These are phyloP conservation scores for Colletotrichum sp. DNA, from an alignment of 2,329 filamentous ascomycete genomes.

Conservation along the genomic window DNA sequence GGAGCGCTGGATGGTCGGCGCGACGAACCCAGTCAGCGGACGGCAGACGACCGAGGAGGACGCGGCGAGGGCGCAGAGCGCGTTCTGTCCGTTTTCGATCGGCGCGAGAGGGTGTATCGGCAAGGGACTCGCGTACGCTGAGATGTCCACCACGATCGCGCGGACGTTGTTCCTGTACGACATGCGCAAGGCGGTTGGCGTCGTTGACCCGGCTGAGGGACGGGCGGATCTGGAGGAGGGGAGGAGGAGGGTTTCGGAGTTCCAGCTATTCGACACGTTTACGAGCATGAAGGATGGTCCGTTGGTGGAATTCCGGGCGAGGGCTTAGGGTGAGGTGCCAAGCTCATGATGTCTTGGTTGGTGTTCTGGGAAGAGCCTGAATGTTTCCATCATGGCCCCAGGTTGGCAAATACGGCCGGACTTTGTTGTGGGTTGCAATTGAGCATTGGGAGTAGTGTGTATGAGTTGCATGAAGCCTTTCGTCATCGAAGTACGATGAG, in stretches of 20 bases:
- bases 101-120: slow-evolving; percentile 76
- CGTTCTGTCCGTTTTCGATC: slow-evolving; percentile 77
- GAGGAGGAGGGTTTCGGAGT: slow-evolving; percentile 62
- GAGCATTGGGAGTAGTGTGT: too few relatives aligned
- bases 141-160: slow-evolving; percentile 69
- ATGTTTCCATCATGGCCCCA: not conserved
- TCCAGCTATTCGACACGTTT: slow-evolving; percentile 75
- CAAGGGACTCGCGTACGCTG: slow-evolving; percentile 71
- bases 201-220: slow-evolving; percentile 59
- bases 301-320: slow-evolving; percentile 64
- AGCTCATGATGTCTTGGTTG: not conserved
- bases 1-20: slow-evolving; percentile 68
- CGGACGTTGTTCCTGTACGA: slow-evolving; percentile 67
- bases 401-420: not conserved
- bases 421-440: not conserved
- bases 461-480: not conserved
- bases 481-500: not conserved
- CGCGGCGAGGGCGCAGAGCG: slow-evolving; percentile 62
- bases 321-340: slow-evolving; percentile 15
- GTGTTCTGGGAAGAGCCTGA: not conserved
- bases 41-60: slow-evolving; percentile 53
- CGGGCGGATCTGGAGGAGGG: slow-evolving; percentile 54
- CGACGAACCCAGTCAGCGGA: slow-evolving; percentile 38
- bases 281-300: slow-evolving; percentile 76
- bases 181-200: slow-evolving; percentile 53